A percentile compares a stretch with the other conserved stretches of the same genome.
Conservation (phyloP, 2,329 filamentous ascomycete species). For the Colletotrichum tabaci region DNA sequence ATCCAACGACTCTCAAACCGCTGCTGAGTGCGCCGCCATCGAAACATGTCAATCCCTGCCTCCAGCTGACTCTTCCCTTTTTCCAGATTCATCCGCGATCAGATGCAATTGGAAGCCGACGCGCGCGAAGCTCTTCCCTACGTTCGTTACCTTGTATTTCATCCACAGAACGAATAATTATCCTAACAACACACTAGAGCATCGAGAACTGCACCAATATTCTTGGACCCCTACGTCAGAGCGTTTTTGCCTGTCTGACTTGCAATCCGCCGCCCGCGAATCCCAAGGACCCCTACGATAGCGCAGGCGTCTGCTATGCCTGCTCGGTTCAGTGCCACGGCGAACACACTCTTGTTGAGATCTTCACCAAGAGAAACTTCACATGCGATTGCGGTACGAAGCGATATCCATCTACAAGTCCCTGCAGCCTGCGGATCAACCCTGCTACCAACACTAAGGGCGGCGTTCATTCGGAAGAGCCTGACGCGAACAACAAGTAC, state of each 20-base stretch:
- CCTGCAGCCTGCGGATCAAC: slow-evolving; percentile 84
- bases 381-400: slow-evolving; percentile 96
- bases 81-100: slow-evolving; percentile 85
- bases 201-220: slow-evolving; percentile 94
- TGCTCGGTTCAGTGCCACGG: slow-evolving; percentile 98
- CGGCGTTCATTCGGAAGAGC: slow-evolving; percentile 81
- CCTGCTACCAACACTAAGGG: slow-evolving; percentile 82
- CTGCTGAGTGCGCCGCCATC: slow-evolving; percentile 71
- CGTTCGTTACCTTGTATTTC: slow-evolving; percentile 65
- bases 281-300: slow-evolving; percentile 73
- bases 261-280: slow-evolving; percentile 86
- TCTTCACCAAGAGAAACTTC: slow-evolving; percentile 96
- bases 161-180: background rate
- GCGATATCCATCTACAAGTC: slow-evolving; percentile 77
- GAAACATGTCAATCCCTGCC: background rate
- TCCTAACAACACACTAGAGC: slow-evolving; percentile 68
- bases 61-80: background rate
- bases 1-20: slow-evolving; percentile 79
- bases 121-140: slow-evolving; percentile 96
- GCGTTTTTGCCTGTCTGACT: slow-evolving; percentile 91
- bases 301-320: slow-evolving; percentile 93
- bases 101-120: slow-evolving; percentile 93
- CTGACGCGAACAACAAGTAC: slow-evolving; percentile 84
- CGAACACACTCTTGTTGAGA: slow-evolving; percentile 93
- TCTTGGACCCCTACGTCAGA: slow-evolving; percentile 90